Evolutionary conservation across 129 eudicot genomes (phyloP).

Genomic region (Escallonia rubra): DNA sequence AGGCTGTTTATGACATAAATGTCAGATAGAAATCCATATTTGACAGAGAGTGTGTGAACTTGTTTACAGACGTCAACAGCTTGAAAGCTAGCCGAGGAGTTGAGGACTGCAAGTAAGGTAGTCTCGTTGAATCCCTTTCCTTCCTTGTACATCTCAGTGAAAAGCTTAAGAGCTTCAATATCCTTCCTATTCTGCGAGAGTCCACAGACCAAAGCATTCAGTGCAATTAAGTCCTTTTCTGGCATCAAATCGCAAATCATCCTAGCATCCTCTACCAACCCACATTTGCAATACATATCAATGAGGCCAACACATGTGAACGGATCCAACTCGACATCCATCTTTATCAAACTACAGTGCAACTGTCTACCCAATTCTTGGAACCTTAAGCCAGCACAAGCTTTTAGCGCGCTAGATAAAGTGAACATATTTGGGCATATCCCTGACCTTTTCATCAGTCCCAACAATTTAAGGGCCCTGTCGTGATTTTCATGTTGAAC

Average conservation of each 20-base stretch:
- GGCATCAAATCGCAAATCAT: conserved; percentile 50
- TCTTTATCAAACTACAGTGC: conserved; percentile 58
- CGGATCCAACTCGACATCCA: conserved; percentile 47
- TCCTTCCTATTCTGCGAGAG: conserved; percentile 47
- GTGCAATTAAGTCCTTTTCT: conserved; percentile 47
- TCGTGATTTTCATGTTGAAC: conserved; percentile 61
- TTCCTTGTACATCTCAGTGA: conserved; percentile 31
- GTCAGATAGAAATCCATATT: conserved; percentile 58
- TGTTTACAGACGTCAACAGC: conserved; percentile 33
- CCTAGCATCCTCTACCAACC: conserved; percentile 49
- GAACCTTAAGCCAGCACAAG: conserved; percentile 62
- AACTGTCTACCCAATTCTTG: conserved; percentile 63
- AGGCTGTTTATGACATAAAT: conserved; percentile 63
- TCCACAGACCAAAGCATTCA: conserved; percentile 68
- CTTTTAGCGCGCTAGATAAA: conserved; percentile 80
- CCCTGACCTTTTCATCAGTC: conserved; percentile 55
- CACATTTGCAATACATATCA: conserved; percentile 78
- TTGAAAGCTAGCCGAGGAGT: conserved; percentile 57
- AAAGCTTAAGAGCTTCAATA: conserved; percentile 43
- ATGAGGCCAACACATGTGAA: conserved; percentile 66
- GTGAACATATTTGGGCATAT: conserved; percentile 63
- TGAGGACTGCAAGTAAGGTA: conserved; percentile 61
- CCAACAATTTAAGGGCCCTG: conserved; percentile 45
- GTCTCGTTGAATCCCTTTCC: conserved; percentile 51
- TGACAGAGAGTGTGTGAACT: conserved; percentile 55